These are phyloP conservation scores for Bipolaris victoriae DNA, from an alignment of 2,329 filamentous ascomycete species.

Conservation along the genomic window DNA sequence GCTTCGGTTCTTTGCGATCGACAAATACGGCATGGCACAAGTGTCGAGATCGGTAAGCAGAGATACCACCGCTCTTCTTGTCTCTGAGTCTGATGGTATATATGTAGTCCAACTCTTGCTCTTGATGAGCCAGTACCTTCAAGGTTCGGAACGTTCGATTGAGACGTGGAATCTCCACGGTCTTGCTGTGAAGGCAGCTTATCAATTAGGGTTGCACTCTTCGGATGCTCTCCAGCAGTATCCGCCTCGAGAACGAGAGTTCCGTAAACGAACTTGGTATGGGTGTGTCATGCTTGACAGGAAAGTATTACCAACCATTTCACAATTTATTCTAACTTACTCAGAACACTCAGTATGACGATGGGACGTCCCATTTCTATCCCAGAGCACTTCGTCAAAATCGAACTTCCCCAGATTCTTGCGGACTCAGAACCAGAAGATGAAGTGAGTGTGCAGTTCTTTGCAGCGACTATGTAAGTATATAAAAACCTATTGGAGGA, in stretches of 20 bases:
- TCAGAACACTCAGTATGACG: constrained; percentile 58
- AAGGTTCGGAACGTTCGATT: constrained; percentile 61
- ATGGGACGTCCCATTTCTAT: constrained; percentile 58
- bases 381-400: constrained; percentile 52
- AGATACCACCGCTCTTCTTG: background rate
- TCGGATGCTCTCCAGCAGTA: constrained; percentile 46
- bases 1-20: constrained; percentile 54
- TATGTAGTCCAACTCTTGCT: constrained; percentile 36
- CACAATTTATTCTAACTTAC: background rate
- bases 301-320: constrained; percentile 25
- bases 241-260: constrained; percentile 54
- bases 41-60: constrained; percentile 52
- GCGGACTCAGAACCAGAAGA: background rate
- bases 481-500: background rate
- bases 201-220: constrained; percentile 61
- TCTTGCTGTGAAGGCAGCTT: constrained; percentile 58
- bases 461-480: constrained; percentile 45
- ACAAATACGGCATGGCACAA: constrained; percentile 52
- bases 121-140: constrained; percentile 59
- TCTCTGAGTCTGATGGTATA: background rate
- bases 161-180: constrained; percentile 63
- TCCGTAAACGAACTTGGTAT: constrained; percentile 58
- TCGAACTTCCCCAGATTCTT: constrained; percentile 40
- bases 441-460: constrained; percentile 35
- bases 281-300: constrained; percentile 57